Base-by-base conservation (phyloP, 2,329 filamentous ascomycete genomes). In the Claviceps sp. region DNA sequence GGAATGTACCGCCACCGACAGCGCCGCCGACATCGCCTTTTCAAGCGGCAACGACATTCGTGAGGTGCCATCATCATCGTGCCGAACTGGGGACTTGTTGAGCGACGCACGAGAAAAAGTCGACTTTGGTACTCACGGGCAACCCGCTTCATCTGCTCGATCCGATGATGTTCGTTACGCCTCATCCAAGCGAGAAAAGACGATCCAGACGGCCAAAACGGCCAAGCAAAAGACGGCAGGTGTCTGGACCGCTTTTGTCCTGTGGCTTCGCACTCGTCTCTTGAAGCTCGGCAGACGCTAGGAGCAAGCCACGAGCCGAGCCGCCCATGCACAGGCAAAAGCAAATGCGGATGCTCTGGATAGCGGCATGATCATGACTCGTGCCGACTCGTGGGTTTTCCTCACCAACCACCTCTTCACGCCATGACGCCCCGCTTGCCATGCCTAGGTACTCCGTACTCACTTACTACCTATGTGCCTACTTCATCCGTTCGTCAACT, bases 221-320 rank as follows among this genome's bases (percentile, higher is more conserved):
- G 71, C 77, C 52, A 83, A 82, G 68, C 73, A 71, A 57, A 79
- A 76, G 67, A 83, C 79, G 1, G 77, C 78, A 54, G 71, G 76
- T 55, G 73, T 78, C 40, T 84, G 80, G 79, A 80, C 76, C 7
- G 74, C 73, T 22, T 82, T 84, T 58, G 70, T 83, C 49, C 69
- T 84, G 51, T 84, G 80, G 80, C 62, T 84, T 26, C 71, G 79
- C 54, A 83, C 80, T n/a, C 64, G 68, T 51, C 59, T 71, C 52
- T 61, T 71, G 53, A 70, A 68, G 62, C 58, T 71, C 52, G 67
- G 68, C 49, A 63, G 66, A 58, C 66, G 66, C 57, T 70, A 69
- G 65, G 54, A 58, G 46, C 58, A 58, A 43, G 43, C 50, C 13
- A 56, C 58, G 52, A 56, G 56, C 56, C 37, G 36, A 38, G 20